Percentiles rank a stretch among this genome's conserved stretches.
These are phyloP conservation scores for Spergularia bocconei DNA, from an alignment of 148 eudicot genomes.

Conservation along the genomic window DNA sequence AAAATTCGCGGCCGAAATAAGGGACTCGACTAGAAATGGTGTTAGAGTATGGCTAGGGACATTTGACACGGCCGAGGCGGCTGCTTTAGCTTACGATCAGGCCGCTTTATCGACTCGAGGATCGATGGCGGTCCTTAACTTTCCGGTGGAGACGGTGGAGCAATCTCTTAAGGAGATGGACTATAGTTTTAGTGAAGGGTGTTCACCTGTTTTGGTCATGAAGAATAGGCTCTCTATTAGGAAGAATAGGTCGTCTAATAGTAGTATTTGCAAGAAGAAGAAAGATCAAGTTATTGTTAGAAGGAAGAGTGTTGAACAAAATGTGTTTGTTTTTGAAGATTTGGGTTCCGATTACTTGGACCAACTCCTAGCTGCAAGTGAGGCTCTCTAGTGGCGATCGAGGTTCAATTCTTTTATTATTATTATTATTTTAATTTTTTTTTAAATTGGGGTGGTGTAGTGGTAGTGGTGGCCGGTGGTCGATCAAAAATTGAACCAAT, in stretches of 20 bases:
- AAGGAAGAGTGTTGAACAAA: slow-evolving; percentile 7
- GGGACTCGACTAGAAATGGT: slow-evolving; percentile 77
- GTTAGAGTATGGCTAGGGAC: slow-evolving; percentile 80
- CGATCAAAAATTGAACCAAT: too few species aligned
- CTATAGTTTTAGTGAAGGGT: slow-evolving; percentile 31
- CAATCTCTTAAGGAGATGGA: slow-evolving; percentile 56
- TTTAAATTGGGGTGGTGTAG: too few species aligned
- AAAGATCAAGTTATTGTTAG: not conserved
- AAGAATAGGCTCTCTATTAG: slow-evolving; percentile 56
- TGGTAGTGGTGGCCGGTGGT: too few species aligned
- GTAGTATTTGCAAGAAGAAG: slow-evolving; percentile 15
- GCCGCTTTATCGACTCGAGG: slow-evolving; percentile 70
- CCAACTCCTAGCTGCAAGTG: slow-evolving; percentile 41
- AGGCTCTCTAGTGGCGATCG: slow-evolving; percentile 7
- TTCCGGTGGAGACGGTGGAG: slow-evolving; percentile 54
- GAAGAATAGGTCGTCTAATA: slow-evolving; percentile 19
- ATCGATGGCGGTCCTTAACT: slow-evolving; percentile 49
- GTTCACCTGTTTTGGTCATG: slow-evolving; percentile 64
- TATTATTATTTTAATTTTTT: too few species aligned
- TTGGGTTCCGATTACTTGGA: slow-evolving; percentile 75
- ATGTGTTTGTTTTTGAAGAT: slow-evolving; percentile 69
- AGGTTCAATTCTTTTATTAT: too few species aligned
- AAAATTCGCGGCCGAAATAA: slow-evolving; percentile 69
- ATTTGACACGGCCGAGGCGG: slow-evolving; percentile 67
- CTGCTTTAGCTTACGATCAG: slow-evolving; percentile 73